Base-by-base conservation (phyloP, 306 rosid species). In the Calophaca sinica region DNA sequence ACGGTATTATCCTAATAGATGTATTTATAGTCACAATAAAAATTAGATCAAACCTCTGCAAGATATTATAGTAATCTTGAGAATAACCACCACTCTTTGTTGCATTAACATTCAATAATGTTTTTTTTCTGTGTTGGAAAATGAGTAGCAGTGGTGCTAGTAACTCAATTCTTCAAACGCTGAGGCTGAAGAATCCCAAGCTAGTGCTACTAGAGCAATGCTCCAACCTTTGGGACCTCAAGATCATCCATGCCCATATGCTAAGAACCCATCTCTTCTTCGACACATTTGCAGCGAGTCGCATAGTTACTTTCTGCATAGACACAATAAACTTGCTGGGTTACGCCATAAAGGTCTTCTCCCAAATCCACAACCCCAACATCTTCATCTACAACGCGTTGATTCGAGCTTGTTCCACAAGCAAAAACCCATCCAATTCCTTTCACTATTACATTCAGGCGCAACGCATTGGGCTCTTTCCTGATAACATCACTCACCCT, bases 381-480 rank as follows among this genome's bases (percentile, higher is more conserved):
- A 72, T 85, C 41, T 85, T 85, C 61, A 78, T 85, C 68, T 85
- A 15, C 74, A 78, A 84, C 54, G 86, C 88, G 0, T 13, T 85
- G 41, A 75, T 82, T 4, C 84, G 84, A 0, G 86, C 77, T 0
- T 79, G 74, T 69, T 82, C 86, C 46, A 35, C 44, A 10, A 77
- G 76, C 13, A 77, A 73, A 42, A 68, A 70, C 66, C 86, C 82
- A 7, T 49, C 5, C 3, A 33, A 69, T 9, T 84, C 85, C 2
- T 74, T 85, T 72, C 77, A 62, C 53, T 85, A 79, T 67, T 85
- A 82, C 63, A 75, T 66, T 48, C 72, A 78, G 41, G 41, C 81
- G 6, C 77, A 79, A 14, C 84, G 86, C 46, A 5, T 46, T 59
- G 84, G 82, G 15, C 73, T 82, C n/a, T 44, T 61, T 1, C 86